These are phyloP conservation scores for Penicillium sp. DNA, from an alignment of 2,329 filamentous ascomycete species.

Conservation along the genomic window DNA sequence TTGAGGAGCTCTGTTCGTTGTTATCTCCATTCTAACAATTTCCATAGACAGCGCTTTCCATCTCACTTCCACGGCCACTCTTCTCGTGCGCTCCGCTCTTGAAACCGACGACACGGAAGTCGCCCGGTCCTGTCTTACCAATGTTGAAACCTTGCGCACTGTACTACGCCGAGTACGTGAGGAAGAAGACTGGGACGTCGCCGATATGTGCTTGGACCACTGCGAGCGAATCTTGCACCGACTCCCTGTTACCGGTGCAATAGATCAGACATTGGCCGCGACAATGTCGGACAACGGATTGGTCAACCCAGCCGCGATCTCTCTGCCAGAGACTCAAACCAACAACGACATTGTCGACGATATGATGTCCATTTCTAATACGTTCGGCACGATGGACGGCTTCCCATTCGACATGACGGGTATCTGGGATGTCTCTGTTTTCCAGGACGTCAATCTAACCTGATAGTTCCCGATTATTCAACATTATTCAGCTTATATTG, in stretches of 20 bases:
- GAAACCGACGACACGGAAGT: slow-evolving; percentile 47
- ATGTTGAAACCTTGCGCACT: slow-evolving; percentile 46
- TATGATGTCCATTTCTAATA: slow-evolving; percentile 45
- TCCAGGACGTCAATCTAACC: slow-evolving; percentile 37
- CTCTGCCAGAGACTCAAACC: slow-evolving; percentile 41
- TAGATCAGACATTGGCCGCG: slow-evolving; percentile 17
- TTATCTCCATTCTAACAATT: slow-evolving; percentile 1
- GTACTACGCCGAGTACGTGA: slow-evolving; percentile 46
- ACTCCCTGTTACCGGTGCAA: slow-evolving; percentile 29
- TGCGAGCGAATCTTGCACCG: slow-evolving; percentile 44
- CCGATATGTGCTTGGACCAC: slow-evolving; percentile 51
- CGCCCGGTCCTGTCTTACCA: slow-evolving; percentile 44
- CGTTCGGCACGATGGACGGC: slow-evolving; percentile 44
- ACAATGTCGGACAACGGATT: slow-evolving; percentile 26
- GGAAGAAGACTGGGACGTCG: slow-evolving; percentile 53
- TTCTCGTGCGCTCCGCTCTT: slow-evolving; percentile 49
- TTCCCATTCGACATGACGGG: slow-evolving; percentile 46
- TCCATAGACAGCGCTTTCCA: slow-evolving; percentile 47
- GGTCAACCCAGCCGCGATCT: slow-evolving; percentile 38
- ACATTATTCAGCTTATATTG: slow-evolving; percentile 2
- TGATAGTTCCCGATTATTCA: slow-evolving; percentile 4
- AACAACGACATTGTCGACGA: slow-evolving; percentile 45
- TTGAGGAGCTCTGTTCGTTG: slow-evolving; percentile 4
- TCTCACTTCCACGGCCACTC: slow-evolving; percentile 51
- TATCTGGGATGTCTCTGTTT: slow-evolving; percentile 44